These are phyloP conservation scores for Ichthyophthirius multifiliis DNA, from an alignment of 169 alveolate genomes.

Conservation along the genomic window DNA sequence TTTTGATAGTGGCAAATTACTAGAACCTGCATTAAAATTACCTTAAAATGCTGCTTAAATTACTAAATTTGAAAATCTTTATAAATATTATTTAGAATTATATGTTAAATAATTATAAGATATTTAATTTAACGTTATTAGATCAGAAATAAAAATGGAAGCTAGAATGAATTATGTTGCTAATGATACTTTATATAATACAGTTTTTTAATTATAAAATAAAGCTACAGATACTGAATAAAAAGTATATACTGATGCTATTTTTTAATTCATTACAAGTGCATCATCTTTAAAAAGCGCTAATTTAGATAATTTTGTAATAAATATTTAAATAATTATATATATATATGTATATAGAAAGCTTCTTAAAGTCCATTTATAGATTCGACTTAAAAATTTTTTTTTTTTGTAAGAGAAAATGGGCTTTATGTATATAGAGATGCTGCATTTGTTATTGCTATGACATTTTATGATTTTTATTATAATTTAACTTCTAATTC, in stretches of 20 bases:
- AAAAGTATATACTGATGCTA: neutral
- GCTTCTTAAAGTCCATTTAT: neutral
- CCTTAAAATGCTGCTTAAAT: neutral
- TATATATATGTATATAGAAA: neutral
- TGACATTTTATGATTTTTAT: neutral
- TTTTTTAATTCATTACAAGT: neutral
- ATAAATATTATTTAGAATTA: neutral
- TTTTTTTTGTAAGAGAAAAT: constrained; percentile 28
- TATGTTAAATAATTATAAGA: neutral
- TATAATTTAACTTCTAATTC: neutral
- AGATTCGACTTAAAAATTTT: constrained; percentile 12
- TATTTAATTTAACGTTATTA: neutral
- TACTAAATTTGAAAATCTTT: neutral
- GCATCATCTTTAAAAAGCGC: neutral
- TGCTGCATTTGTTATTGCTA: constrained; percentile 1
- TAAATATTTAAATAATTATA: neutral
- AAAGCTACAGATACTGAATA: neutral
- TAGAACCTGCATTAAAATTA: neutral
- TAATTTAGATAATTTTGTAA: neutral
- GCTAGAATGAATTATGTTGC: neutral
- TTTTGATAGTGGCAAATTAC: neutral
- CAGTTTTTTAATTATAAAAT: neutral
- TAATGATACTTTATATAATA: neutral
- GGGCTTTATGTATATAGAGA: constrained; percentile 30
- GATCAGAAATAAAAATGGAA: neutral